These are phyloP conservation scores for Diaporthe aspalathi DNA, from an alignment of 2,329 filamentous ascomycete species.

Conservation along the genomic window DNA sequence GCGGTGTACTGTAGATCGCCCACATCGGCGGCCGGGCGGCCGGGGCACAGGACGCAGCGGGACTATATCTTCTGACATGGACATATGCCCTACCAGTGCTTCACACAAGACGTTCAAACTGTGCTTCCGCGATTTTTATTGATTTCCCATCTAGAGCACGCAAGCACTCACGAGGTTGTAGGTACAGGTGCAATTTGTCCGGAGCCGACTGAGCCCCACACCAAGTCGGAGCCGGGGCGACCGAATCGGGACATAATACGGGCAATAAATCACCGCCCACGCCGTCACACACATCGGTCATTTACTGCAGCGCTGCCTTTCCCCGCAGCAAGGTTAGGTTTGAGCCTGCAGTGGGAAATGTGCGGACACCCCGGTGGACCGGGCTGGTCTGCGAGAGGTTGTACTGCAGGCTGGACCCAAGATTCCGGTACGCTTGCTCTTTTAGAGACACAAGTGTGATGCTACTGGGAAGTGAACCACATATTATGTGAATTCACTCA, in stretches of 20 bases:
- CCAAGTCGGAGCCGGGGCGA: background rate
- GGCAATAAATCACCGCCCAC: too few relatives aligned
- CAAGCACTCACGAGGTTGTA: background rate
- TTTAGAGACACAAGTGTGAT: too few relatives aligned
- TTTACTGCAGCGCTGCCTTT: background rate
- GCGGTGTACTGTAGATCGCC: too few relatives aligned
- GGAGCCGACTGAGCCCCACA: constrained; percentile 8
- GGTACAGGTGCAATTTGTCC: background rate
- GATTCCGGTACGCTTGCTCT: background rate
- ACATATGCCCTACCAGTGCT: fast-evolving
- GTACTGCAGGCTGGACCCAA: background rate
- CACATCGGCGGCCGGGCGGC: too few relatives aligned
- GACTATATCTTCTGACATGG: too few relatives aligned
- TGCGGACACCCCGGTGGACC: too few relatives aligned
- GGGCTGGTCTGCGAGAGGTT: background rate
- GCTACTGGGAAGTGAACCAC: background rate
- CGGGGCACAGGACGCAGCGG: too few relatives aligned
- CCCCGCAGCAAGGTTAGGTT: background rate
- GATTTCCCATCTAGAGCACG: background rate
- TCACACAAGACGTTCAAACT: background rate
- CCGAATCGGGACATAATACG: too few relatives aligned
- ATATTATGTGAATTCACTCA: background rate
- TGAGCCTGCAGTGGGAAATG: background rate
- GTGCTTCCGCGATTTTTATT: background rate
- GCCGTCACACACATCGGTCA: too few relatives aligned